Conservation (phyloP, 78 protist genomes). For the Dictyostelium citrinum region DNA sequence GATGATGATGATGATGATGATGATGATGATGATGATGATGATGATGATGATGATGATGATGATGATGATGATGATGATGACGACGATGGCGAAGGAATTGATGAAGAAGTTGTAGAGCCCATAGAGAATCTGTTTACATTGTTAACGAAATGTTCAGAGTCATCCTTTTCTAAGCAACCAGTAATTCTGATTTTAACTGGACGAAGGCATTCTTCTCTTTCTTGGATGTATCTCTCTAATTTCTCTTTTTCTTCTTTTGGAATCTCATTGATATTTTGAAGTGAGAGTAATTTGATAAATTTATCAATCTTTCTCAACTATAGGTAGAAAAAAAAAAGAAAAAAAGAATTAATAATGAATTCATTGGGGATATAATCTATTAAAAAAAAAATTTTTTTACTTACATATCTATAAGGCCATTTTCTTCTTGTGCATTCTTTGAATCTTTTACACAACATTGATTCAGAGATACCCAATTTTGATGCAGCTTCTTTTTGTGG, state of each 20-base stretch:
- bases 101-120: neutral
- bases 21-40: too few species aligned
- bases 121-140: neutral
- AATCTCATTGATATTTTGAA: slow-evolving; percentile 63
- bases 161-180: slow-evolving; percentile 72
- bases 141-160: slow-evolving; percentile 10
- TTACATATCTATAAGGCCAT: slow-evolving; percentile 83
- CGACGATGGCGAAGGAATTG: neutral
- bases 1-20: too few species aligned
- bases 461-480: slow-evolving; percentile 78
- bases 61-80: neutral
- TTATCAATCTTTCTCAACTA: slow-evolving; percentile 69
- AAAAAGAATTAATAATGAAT: neutral
- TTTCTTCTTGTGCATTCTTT: slow-evolving; percentile 82
- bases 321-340: neutral
- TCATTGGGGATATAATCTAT: too few species aligned
- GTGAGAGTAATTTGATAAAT: slow-evolving; percentile 75
- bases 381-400: neutral
- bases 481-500: slow-evolving; percentile 86
- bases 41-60: neutral
- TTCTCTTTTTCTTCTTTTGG: slow-evolving; percentile 78
- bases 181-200: slow-evolving; percentile 85
- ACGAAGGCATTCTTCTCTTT: slow-evolving; percentile 80
- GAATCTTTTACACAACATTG: slow-evolving; percentile 84
- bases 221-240: slow-evolving; percentile 55